Conservation (phyloP, 2,329 filamentous ascomycete genomes). For the Alternaria postmessia region DNA sequence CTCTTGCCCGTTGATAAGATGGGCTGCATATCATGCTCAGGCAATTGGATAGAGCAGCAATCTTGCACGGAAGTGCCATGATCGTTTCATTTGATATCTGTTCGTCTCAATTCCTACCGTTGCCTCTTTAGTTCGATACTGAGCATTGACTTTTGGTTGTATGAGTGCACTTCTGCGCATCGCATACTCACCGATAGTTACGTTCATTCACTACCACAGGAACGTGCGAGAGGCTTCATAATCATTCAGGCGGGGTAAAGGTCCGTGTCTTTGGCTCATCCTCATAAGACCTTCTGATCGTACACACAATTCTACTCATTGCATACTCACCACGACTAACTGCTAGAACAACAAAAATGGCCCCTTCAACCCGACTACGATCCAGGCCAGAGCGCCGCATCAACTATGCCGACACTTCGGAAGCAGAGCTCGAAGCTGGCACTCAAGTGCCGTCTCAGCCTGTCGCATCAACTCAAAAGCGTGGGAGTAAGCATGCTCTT, state of each 20-base stretch:
- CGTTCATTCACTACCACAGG: background rate
- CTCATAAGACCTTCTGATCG: background rate
- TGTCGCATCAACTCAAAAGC: background rate
- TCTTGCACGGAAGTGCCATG: background rate
- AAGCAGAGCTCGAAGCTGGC: background rate
- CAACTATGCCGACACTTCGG: constrained; percentile 6
- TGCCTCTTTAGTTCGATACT: background rate
- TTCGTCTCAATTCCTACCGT: background rate
- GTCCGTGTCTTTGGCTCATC: background rate
- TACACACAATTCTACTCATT: background rate
- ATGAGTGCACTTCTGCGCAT: background rate
- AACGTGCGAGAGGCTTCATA: background rate
- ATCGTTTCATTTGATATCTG: background rate
- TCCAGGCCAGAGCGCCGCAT: constrained; percentile 11
- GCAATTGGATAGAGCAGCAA: background rate
- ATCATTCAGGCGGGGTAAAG: background rate
- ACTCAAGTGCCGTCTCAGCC: background rate
- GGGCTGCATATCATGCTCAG: background rate
- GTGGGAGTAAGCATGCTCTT: background rate
- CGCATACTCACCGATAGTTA: background rate
- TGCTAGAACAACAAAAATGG: constrained; percentile 16
- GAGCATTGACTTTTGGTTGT: background rate
- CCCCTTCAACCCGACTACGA: constrained; percentile 18
- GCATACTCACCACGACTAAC: background rate
- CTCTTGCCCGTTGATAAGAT: background rate